These are phyloP conservation scores for Dendrobium chrysotoxum DNA, from an alignment of 106 monocot genomes.

Conservation along the genomic window DNA sequence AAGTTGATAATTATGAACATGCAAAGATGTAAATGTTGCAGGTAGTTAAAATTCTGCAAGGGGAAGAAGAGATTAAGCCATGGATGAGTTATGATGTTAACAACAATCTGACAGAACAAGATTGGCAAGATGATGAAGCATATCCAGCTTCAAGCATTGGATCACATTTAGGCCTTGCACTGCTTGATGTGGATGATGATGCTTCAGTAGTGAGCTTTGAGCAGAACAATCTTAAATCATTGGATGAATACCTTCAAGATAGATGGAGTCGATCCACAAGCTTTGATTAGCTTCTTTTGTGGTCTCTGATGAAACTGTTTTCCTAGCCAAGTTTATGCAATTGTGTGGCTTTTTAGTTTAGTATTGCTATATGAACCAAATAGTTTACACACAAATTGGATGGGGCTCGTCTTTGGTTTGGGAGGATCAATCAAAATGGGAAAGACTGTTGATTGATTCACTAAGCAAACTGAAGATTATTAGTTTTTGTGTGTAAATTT, in stretches of 20 bases:
- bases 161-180: slow-evolving; percentile 71
- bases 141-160: slow-evolving; percentile 51
- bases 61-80: slow-evolving; percentile 35
- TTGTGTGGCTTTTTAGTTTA: too few relatives aligned
- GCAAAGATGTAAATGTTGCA: slow-evolving; percentile 8
- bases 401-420: neutral
- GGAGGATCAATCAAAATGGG: neutral
- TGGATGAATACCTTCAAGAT: slow-evolving; percentile 67
- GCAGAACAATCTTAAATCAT: slow-evolving; percentile 32
- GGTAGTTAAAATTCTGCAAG: slow-evolving; percentile 52
- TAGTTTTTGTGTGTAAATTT: neutral
- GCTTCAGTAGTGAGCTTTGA: slow-evolving; percentile 63
- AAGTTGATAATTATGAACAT: too few relatives aligned
- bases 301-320: too few relatives aligned
- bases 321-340: too few relatives aligned
- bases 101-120: slow-evolving; percentile 10
- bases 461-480: neutral
- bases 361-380: too few relatives aligned
- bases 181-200: slow-evolving; percentile 73
- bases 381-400: neutral
- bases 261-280: slow-evolving; percentile 76
- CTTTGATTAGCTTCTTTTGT: slow-evolving; percentile 43
- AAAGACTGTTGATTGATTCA: neutral
- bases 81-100: slow-evolving; percentile 26
- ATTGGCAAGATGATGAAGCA: slow-evolving; percentile 61